A percentile compares a stretch with the other conserved stretches of the same genome.
phyloP scores from a whole-genome alignment of 169 alveolate genomes.

The Plasmodium cynomolgi region DNA sequence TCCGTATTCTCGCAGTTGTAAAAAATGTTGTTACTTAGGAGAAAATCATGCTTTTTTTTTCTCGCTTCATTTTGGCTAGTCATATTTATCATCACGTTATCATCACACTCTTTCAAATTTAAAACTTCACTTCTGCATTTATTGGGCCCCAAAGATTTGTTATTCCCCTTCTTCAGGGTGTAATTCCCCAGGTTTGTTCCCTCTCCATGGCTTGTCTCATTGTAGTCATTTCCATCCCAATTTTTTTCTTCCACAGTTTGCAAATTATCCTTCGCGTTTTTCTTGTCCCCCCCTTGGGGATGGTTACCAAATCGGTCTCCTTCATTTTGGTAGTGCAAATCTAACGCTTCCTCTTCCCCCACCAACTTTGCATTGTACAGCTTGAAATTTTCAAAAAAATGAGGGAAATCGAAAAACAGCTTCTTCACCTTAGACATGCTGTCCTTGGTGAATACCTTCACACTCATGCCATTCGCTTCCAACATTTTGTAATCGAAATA shows the following conservation, averaged over 20 bases:
- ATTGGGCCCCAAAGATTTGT: neutral
- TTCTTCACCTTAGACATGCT: constrained; percentile 2
- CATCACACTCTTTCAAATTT: constrained; percentile 13
- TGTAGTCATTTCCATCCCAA: neutral
- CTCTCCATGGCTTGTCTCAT: neutral
- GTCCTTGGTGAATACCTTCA: constrained; percentile 41
- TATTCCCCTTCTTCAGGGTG: neutral
- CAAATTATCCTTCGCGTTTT: neutral
- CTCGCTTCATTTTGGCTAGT: constrained; percentile 1
- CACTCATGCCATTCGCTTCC: constrained; percentile 32
- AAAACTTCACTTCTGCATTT: constrained; percentile 26
- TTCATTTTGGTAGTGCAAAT: neutral
- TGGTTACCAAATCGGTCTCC: neutral
- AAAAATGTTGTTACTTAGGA: constrained; percentile 23
- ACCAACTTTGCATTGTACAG: constrained; percentile 19
- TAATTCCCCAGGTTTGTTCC: neutral
- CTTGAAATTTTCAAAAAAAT: constrained; percentile 15
- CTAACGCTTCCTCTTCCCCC: neutral
- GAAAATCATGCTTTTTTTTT: neutral
- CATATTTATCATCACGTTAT: neutral
- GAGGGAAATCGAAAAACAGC: constrained; percentile 3
- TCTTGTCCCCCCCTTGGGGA: neutral
- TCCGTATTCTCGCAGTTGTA: constrained; percentile 25
- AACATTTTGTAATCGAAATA: constrained; percentile 54
- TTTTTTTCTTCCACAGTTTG: neutral